phyloP scores from a whole-genome alignment of 495 filamentous ascomycete genomes.

The Aspergillus steynii region DNA sequence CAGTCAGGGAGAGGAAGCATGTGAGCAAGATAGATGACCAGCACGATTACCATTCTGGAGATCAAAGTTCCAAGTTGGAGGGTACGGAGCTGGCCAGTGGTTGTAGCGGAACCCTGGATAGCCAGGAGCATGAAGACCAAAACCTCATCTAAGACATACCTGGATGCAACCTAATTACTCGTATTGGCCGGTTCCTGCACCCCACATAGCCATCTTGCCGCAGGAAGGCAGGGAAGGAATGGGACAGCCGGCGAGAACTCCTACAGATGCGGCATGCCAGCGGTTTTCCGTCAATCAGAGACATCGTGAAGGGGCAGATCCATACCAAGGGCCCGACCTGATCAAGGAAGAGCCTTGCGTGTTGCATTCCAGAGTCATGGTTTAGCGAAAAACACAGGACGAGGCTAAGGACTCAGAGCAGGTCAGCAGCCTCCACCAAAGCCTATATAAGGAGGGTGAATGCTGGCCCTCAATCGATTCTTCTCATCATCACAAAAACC shows the following conservation, averaged over 20 bases:
- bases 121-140: not conserved
- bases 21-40: not conserved
- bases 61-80: not conserved
- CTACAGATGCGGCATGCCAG: not conserved
- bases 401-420: not conserved
- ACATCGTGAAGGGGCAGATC: conserved; percentile 19
- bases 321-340: conserved; percentile 31
- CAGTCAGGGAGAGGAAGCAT: not conserved
- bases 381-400: not conserved
- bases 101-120: not conserved
- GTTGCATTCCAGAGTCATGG: conserved; percentile 31
- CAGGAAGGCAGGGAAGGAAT: conserved; percentile 18
- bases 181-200: conserved; percentile 1
- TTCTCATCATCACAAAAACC: conserved; percentile 34
- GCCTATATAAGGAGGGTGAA: conserved; percentile 39
- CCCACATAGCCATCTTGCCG: conserved; percentile 12
- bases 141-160: not conserved
- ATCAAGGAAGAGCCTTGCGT: conserved; percentile 24
- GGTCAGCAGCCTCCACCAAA: conserved; percentile 27
- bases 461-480: conserved; percentile 16
- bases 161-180: conserved; percentile 14
- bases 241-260: conserved; percentile 8
- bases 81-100: not conserved
- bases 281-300: conserved; percentile 4
- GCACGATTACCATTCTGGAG: not conserved